Conservation (phyloP, 2,329 filamentous ascomycete genomes). For the Phialophora chinensis region DNA sequence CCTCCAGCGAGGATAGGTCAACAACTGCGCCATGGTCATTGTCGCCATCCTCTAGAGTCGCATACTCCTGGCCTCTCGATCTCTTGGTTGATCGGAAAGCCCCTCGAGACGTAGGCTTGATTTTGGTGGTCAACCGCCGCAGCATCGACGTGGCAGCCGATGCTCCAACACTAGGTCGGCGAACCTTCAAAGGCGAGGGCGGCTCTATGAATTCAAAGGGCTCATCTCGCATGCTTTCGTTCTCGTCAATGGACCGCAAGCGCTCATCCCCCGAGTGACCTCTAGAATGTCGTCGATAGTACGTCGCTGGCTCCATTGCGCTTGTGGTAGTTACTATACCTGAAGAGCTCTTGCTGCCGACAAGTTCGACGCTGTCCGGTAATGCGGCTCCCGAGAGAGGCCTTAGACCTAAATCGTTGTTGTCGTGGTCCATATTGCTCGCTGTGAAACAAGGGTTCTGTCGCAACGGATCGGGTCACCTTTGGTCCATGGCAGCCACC, state of each 20-base stretch:
- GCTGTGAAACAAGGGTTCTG: slow-evolving; percentile 2
- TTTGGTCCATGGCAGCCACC: background rate
- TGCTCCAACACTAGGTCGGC: slow-evolving; percentile 12
- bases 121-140: slow-evolving; percentile 35
- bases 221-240: slow-evolving; percentile 23
- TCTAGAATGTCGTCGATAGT: slow-evolving; percentile 30
- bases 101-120: slow-evolving; percentile 27
- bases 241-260: slow-evolving; percentile 27
- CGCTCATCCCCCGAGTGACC: slow-evolving; percentile 30
- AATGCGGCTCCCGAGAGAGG: slow-evolving; percentile 6
- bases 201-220: slow-evolving; percentile 28
- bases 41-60: slow-evolving; percentile 34
- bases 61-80: slow-evolving; percentile 35
- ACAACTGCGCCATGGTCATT: slow-evolving; percentile 24
- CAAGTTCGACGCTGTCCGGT: slow-evolving; percentile 27
- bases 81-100: slow-evolving; percentile 31
- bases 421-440: slow-evolving; percentile 14
- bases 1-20: slow-evolving; percentile 39
- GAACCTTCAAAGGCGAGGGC: slow-evolving; percentile 23
- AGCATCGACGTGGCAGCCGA: slow-evolving; percentile 35
- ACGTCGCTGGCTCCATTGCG: slow-evolving; percentile 24
- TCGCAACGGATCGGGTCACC: slow-evolving; percentile 11
- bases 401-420: slow-evolving; percentile 5
- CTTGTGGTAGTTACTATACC: slow-evolving; percentile 15
- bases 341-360: slow-evolving; percentile 14